Conservation (phyloP, 169 alveolate genomes). For the Eimeria brunetti region DNA sequence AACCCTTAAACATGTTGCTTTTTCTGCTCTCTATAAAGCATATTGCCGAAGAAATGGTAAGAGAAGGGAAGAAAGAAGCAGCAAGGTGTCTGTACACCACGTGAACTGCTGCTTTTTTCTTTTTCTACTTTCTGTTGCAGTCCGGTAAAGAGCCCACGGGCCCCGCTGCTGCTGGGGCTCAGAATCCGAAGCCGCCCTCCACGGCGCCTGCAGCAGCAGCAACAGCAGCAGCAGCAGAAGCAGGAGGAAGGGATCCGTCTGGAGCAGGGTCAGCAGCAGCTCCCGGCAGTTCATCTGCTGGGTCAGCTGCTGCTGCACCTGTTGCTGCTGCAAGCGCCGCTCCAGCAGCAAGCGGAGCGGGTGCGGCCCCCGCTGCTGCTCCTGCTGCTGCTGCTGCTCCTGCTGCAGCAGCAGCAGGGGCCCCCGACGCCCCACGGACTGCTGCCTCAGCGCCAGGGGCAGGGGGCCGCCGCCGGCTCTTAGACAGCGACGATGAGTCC, state of each 20-base stretch:
- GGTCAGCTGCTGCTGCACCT: constrained; percentile 5
- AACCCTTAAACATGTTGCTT: too few relatives aligned
- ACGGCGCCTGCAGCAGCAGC: not conserved
- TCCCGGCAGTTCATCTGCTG: not conserved
- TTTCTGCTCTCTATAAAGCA: too few relatives aligned
- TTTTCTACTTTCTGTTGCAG: not conserved
- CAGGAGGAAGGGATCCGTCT: not conserved
- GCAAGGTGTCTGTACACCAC: not conserved
- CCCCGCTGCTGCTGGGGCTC: constrained; percentile 13
- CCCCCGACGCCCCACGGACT: not conserved
- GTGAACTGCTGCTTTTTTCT: not conserved
- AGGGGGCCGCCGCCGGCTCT: constrained; percentile 33
- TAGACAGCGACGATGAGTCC: constrained; percentile 77
- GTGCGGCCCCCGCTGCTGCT: not conserved
- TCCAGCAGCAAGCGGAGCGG: not conserved
- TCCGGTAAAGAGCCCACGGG: constrained; percentile 17
- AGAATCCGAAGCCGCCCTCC: not conserved
- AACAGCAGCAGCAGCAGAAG: constrained; percentile 4
- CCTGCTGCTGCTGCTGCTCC: not conserved
- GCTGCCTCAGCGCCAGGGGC: constrained; percentile 51
- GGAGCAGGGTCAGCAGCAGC: constrained; percentile 3
- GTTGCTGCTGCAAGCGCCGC: not conserved
- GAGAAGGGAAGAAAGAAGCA: too few relatives aligned
- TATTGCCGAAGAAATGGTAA: too few relatives aligned
- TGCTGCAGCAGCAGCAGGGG: constrained; percentile 9